These are phyloP conservation scores for Zasmidium citrigriseum DNA, from an alignment of 2,329 filamentous ascomycete species.

Conservation along the genomic window DNA sequence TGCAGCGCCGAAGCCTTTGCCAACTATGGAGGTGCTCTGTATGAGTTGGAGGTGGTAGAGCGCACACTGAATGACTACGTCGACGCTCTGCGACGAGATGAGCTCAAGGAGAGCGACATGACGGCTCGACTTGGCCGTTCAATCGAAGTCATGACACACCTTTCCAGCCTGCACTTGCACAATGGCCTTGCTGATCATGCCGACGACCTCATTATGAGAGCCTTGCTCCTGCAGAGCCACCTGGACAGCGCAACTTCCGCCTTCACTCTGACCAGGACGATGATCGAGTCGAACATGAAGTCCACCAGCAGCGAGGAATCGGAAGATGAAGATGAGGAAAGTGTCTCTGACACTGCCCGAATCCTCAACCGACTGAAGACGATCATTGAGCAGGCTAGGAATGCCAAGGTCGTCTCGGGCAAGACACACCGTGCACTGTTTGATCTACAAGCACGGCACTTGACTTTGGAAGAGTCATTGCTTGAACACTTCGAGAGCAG, in stretches of 20 bases:
- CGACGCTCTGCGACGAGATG: conserved; percentile 78
- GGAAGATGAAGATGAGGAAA: conserved; percentile 66
- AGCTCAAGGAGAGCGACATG: conserved; percentile 81
- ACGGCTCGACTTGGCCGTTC: conserved; percentile 77
- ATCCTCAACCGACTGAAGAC: conserved; percentile 71
- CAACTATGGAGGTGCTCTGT: conserved; percentile 74
- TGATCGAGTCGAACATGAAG: conserved; percentile 68
- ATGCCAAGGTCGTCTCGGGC: conserved; percentile 77
- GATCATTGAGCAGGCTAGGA: conserved; percentile 74
- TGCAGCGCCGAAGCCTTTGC: conserved; percentile 79
- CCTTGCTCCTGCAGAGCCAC: conserved; percentile 74
- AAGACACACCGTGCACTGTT: conserved; percentile 77
- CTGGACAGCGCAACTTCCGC: conserved; percentile 75
- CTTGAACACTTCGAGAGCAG: conserved; percentile 69
- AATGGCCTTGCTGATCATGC: conserved; percentile 71
- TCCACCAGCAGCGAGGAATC: conserved; percentile 38
- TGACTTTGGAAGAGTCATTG: conserved; percentile 71
- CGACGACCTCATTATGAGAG: conserved; percentile 76
- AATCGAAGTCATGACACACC: conserved; percentile 82
- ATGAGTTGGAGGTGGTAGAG: conserved; percentile 90
- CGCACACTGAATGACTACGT: conserved; percentile 86
- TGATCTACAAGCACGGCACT: conserved; percentile 73
- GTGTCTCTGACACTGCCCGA: conserved; percentile 50
- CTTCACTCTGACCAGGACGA: conserved; percentile 62
- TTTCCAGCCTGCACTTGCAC: conserved; percentile 77